Percentiles rank a stretch among this genome's conserved stretches.
Conservation (phyloP, 495 filamentous ascomycete species). For the Letharia columbiana region DNA sequence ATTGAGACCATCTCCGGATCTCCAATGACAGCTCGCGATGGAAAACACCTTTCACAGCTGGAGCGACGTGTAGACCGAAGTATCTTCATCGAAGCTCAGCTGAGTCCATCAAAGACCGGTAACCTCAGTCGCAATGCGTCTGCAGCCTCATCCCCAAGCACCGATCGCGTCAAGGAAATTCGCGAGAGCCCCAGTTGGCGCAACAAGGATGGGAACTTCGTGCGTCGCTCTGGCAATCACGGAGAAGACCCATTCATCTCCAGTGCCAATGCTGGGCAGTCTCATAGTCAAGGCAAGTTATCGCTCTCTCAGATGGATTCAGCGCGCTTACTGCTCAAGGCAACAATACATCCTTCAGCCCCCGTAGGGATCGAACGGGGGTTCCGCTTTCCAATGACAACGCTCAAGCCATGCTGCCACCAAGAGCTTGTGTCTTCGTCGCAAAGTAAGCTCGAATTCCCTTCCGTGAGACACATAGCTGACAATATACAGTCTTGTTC, state of each 20-base stretch:
- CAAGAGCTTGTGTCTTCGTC: constrained; percentile 52
- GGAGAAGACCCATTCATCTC: constrained; percentile 24
- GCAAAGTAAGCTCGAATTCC: constrained; percentile 47
- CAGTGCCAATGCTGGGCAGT: background rate
- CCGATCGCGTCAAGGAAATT: constrained; percentile 14
- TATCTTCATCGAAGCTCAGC: constrained; percentile 1
- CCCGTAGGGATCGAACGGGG: constrained; percentile 24
- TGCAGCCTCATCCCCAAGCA: constrained; percentile 9
- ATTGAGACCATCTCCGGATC: constrained; percentile 22
- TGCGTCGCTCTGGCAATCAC: constrained; percentile 8
- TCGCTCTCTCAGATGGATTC: background rate
- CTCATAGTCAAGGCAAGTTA: constrained; percentile 10
- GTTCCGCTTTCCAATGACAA: constrained; percentile 36
- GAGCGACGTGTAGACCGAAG: constrained; percentile 12
- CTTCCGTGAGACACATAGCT: background rate
- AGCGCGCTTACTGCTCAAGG: background rate
- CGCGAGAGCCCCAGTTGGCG: constrained; percentile 19
- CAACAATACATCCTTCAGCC: constrained; percentile 3
- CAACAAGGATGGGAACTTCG: constrained; percentile 11
- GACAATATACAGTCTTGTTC: constrained; percentile 25
- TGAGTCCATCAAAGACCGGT: constrained; percentile 12
- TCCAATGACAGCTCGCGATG: constrained; percentile 14
- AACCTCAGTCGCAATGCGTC: constrained; percentile 5
- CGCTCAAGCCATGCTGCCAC: constrained; percentile 47
- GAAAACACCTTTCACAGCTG: constrained; percentile 8